Conservation (phyloP, 2,329 filamentous ascomycete species). For the Reticulascus tulasneorum region DNA sequence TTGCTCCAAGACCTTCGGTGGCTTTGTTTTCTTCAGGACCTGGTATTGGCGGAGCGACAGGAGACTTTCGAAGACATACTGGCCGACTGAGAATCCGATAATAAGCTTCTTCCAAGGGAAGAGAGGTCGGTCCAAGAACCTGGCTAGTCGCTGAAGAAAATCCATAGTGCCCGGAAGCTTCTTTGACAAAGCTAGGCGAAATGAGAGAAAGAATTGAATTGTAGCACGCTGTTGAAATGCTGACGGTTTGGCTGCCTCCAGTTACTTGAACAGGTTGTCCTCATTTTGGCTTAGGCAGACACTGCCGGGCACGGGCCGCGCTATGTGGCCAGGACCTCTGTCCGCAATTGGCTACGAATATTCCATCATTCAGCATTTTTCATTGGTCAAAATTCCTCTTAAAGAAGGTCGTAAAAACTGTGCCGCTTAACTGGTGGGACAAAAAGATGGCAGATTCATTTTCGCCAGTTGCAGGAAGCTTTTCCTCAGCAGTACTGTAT, state of each 20-base stretch:
- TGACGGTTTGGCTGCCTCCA: not conserved
- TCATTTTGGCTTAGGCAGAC: conserved; percentile 6
- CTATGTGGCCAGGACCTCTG: not conserved
- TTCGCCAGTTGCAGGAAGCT: no score
- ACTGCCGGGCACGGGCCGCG: conserved; percentile 6
- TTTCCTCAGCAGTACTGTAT: no score
- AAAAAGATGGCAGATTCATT: no score
- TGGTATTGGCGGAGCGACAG: conserved; percentile 87
- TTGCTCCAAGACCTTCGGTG: conserved; percentile 81
- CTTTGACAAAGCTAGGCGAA: conserved; percentile 5
- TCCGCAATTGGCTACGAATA: conserved; percentile 3
- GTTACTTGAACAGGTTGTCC: conserved; percentile 12
- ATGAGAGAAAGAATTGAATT: conserved; percentile 10
- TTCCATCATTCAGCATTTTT: conserved; percentile 1
- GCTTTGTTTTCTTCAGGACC: conserved; percentile 72
- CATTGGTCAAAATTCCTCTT: conserved; percentile 9
- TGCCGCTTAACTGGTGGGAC: no score
- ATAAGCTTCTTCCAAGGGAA: conserved; percentile 99
- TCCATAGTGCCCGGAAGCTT: conserved; percentile 7
- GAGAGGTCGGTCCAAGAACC: conserved; percentile 81
- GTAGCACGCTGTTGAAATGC: conserved; percentile 3
- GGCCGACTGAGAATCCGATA: conserved; percentile 86
- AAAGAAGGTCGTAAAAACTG: no score
- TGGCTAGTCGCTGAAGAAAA: conserved; percentile 62
- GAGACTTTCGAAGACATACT: conserved; percentile 87